Percentiles rank a stretch among this genome's conserved stretches.
phyloP scores from a whole-genome alignment of 78 protist genomes.

The Dictyostelium brefeldianum region DNA sequence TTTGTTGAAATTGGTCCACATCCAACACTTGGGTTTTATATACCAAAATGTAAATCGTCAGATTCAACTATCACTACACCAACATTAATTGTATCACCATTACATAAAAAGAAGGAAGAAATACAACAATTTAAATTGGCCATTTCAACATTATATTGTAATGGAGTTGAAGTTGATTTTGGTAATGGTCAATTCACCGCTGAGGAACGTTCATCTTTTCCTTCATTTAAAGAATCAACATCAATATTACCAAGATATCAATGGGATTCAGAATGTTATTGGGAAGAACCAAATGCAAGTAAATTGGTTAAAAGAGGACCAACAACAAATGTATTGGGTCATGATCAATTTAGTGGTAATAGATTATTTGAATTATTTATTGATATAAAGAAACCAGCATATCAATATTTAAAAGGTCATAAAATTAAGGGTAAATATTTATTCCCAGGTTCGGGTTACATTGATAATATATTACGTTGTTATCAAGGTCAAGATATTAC shows the following conservation, averaged over 20 bases:
- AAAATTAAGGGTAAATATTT: slow-evolving; percentile 66
- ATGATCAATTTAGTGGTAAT: slow-evolving; percentile 6
- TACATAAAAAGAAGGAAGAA: slow-evolving; percentile 44
- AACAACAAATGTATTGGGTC: slow-evolving; percentile 26
- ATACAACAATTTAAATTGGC: neutral
- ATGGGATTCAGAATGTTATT: slow-evolving; percentile 59
- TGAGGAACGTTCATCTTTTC: neutral
- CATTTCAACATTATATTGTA: slow-evolving; percentile 16
- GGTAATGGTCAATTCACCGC: slow-evolving; percentile 29
- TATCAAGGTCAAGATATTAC: slow-evolving; percentile 30
- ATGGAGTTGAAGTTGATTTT: slow-evolving; percentile 63
- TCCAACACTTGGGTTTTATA: slow-evolving; percentile 58
- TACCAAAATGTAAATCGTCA: slow-evolving; percentile 30
- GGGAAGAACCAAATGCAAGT: slow-evolving; percentile 41
- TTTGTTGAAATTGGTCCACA: slow-evolving; percentile 79
- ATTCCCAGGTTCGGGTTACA: slow-evolving; percentile 70
- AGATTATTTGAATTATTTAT: slow-evolving; percentile 14
- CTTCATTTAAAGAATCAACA: slow-evolving; percentile 41
- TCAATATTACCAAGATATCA: slow-evolving; percentile 48
- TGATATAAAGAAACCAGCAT: slow-evolving; percentile 18
- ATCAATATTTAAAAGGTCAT: slow-evolving; percentile 57
- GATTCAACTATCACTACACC: neutral
- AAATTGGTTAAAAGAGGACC: slow-evolving; percentile 38
- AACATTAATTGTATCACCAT: slow-evolving; percentile 25
- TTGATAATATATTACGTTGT: slow-evolving; percentile 20